Conservation (phyloP, 257 asterid species). For the Parsonsia alboflavescens region DNA sequence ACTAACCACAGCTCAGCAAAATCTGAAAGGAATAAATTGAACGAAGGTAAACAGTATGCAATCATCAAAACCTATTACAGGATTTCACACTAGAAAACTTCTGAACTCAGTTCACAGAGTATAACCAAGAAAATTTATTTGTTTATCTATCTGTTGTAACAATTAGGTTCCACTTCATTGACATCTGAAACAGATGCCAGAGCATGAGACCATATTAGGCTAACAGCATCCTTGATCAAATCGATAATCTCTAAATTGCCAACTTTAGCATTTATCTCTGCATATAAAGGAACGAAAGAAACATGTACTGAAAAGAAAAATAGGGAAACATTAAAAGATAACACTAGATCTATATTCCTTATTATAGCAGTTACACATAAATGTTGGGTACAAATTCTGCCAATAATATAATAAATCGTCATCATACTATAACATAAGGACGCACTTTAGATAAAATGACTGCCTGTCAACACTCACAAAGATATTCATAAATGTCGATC, state of each 20-base stretch:
- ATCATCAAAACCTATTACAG: background rate
- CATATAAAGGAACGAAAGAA: too few relatives aligned
- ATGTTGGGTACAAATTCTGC: background rate
- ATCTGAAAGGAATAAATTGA: background rate
- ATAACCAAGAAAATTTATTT: background rate
- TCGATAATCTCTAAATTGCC: background rate
- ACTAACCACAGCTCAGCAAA: background rate
- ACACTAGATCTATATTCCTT: background rate
- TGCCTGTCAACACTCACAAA: background rate
- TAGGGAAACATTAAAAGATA: too few relatives aligned
- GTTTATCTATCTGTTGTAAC: background rate
- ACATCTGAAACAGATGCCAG: background rate
- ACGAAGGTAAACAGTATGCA: background rate
- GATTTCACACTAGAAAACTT: background rate
- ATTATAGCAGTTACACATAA: background rate
- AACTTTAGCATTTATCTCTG: too few relatives aligned
- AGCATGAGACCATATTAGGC: too few relatives aligned
- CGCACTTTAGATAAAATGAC: background rate
- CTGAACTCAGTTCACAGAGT: background rate
- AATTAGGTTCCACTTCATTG: conserved; percentile 1
- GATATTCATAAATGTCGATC: background rate
- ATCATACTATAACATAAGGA: background rate
- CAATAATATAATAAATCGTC: too few relatives aligned
- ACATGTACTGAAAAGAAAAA: too few relatives aligned
- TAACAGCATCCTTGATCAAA: background rate